phyloP scores from a whole-genome alignment of 257 asterid species.

The Solanum raphanifolium region DNA sequence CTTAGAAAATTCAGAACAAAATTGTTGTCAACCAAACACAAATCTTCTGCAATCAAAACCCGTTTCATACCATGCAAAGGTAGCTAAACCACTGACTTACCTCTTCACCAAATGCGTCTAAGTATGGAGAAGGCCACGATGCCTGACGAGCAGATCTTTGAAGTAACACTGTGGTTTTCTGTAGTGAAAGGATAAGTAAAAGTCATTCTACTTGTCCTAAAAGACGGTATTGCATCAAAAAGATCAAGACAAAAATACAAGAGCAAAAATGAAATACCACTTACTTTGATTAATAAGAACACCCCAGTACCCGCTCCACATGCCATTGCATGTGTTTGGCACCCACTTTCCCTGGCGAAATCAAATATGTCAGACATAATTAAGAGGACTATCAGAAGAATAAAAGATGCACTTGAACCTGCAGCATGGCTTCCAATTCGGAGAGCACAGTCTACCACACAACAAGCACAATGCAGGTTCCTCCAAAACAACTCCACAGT shows the following conservation, averaged over 20 bases:
- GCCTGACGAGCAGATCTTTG: conserved; percentile 95
- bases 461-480: conserved; percentile 89
- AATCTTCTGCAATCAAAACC: background rate
- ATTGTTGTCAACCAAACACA: background rate
- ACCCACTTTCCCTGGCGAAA: conserved; percentile 53
- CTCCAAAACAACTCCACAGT: conserved; percentile 58
- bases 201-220: background rate
- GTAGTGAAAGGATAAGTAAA: conserved; percentile 1
- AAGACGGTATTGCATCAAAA: background rate
- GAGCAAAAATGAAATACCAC: conserved; percentile 1
- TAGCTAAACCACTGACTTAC: conserved; percentile 24
- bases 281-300: conserved; percentile 76
- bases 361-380: conserved; percentile 4
- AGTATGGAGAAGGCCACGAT: conserved; percentile 96
- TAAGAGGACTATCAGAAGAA: background rate
- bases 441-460: conserved; percentile 92
- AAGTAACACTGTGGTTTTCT: conserved; percentile 88
- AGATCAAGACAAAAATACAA: background rate
- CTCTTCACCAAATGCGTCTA: conserved; percentile 99
- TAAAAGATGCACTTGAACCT: conserved; percentile 32
- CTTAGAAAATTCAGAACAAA: background rate
- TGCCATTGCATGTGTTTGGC: conserved; percentile 68
- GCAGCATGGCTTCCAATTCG: conserved; percentile 86
- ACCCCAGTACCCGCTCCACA: conserved; percentile 98
- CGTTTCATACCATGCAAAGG: background rate